phyloP scores from a whole-genome alignment of 371 early-diverging fungal species.

The Lichtheimia corymbifera region DNA sequence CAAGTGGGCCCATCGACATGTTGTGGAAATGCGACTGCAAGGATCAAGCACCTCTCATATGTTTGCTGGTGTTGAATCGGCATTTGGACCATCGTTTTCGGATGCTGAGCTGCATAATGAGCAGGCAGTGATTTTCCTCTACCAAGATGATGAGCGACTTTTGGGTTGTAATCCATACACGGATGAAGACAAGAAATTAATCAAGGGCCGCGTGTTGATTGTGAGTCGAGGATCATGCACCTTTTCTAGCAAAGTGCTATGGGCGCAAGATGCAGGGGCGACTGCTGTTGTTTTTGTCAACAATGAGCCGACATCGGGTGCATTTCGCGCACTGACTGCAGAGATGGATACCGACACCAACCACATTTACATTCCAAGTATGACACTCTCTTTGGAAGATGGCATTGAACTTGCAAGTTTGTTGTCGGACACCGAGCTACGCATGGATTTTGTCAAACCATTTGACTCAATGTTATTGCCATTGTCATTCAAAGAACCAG shows the following conservation, averaged over 20 bases:
- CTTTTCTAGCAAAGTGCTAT: conserved; percentile 44
- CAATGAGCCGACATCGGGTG: conserved; percentile 6
- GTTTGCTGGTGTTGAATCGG: conserved; percentile 14
- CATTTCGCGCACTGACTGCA: conserved; percentile 20
- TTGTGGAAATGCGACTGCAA: conserved; percentile 15
- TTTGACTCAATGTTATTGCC: too few relatives aligned
- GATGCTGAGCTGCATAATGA: background rate
- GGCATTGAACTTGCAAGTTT: conserved; percentile 7
- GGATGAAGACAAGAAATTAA: conserved; percentile 11
- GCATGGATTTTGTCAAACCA: too few relatives aligned
- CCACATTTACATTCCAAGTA: conserved; percentile 10
- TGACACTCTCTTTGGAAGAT: conserved; percentile 12
- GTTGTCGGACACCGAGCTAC: too few relatives aligned
- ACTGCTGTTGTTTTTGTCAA: conserved; percentile 44
- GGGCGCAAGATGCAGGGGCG: conserved; percentile 55
- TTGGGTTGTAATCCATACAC: conserved; percentile 42
- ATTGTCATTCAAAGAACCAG: too few relatives aligned
- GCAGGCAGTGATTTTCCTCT: conserved; percentile 23
- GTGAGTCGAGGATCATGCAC: conserved; percentile 52
- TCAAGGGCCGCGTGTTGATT: conserved; percentile 37
- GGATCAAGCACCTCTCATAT: conserved; percentile 1
- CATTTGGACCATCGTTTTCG: conserved; percentile 14
- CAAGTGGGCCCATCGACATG: background rate
- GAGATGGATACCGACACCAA: conserved; percentile 1
- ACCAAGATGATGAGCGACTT: conserved; percentile 14